These are phyloP conservation scores for Ogataea methanolica DNA, from an alignment of 805 yeast genomes.

Conservation along the genomic window DNA sequence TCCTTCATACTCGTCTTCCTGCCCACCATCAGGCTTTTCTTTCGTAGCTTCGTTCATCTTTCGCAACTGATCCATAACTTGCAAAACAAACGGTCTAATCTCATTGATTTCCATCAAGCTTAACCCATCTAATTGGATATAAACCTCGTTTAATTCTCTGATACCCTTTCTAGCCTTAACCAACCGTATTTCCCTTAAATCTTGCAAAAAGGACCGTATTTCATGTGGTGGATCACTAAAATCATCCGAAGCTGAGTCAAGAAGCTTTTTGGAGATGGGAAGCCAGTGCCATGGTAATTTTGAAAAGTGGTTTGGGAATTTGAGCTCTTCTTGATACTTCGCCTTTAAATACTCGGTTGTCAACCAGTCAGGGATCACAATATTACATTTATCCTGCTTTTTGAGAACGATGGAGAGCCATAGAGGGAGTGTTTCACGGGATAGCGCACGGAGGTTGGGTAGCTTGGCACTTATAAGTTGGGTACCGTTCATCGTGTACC, in stretches of 20 bases:
- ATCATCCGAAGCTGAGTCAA: constrained; percentile 72
- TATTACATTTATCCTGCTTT: constrained; percentile 79
- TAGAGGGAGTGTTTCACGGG: constrained; percentile 66
- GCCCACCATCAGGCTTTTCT: constrained; percentile 5
- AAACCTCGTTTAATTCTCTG: constrained; percentile 70
- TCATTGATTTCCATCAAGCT: constrained; percentile 86
- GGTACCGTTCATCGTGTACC: constrained; percentile 63
- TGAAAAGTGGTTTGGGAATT: constrained; percentile 54
- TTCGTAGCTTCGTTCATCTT: constrained; percentile 39
- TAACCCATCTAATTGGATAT: constrained; percentile 77
- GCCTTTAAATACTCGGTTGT: constrained; percentile 47
- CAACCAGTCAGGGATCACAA: constrained; percentile 86
- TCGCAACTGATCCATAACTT: constrained; percentile 75
- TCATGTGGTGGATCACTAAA: constrained; percentile 67
- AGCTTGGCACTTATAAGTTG: constrained; percentile 56
- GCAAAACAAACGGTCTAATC: constrained; percentile 73
- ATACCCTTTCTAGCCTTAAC: constrained; percentile 81
- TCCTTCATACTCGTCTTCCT: background rate
- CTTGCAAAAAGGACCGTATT: constrained; percentile 69
- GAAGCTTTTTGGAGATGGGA: constrained; percentile 66
- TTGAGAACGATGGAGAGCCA: constrained; percentile 87
- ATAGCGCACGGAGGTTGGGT: constrained; percentile 62
- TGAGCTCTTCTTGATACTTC: constrained; percentile 63
- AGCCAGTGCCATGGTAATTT: constrained; percentile 86
- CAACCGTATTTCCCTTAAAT: constrained; percentile 75